Evolutionary conservation across 495 filamentous ascomycete species (phyloP).

Genomic region (Pyronema domesticum): DNA sequence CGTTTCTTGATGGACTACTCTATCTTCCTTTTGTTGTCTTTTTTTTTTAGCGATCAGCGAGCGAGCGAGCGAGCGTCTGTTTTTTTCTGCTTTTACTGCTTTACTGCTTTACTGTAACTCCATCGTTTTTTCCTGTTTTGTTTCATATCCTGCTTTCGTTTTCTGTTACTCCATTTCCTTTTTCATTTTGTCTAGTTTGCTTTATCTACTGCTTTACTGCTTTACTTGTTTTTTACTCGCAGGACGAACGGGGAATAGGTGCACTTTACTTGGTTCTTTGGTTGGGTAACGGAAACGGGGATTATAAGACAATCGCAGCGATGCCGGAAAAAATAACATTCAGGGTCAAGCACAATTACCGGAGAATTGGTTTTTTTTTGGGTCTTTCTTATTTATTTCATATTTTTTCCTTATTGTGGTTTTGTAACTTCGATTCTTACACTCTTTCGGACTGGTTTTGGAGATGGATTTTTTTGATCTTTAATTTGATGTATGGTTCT

Average conservation of each 20-base stretch:
- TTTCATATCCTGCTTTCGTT: not conserved
- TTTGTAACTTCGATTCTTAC: slow-evolving; percentile 18
- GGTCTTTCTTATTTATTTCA: no score
- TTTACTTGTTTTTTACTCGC: slow-evolving; percentile 4
- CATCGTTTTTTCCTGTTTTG: not conserved
- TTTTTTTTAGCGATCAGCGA: not conserved
- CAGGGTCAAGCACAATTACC: slow-evolving; percentile 14
- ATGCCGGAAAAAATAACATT: slow-evolving; percentile 21
- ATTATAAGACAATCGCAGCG: slow-evolving; percentile 23
- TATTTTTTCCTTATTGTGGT: no score
- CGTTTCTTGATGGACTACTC: no score
- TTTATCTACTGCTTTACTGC: slow-evolving; percentile 12
- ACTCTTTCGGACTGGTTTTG: not conserved
- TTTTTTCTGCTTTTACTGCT: slow-evolving; percentile 12
- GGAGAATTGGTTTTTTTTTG: slow-evolving; percentile 17
- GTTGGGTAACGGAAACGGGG: slow-evolving; percentile 12
- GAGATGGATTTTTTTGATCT: not conserved
- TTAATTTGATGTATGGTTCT: not conserved
- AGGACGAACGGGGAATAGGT: slow-evolving; percentile 4
- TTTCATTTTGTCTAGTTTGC: slow-evolving; percentile 12
- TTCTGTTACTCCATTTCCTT: slow-evolving; percentile 7
- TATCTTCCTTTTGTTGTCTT: no score
- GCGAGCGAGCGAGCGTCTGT: not conserved
- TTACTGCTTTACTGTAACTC: slow-evolving; percentile 2
- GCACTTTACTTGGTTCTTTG: slow-evolving; percentile 16